A percentile compares a stretch with the other conserved stretches of the same genome.
Evolutionary conservation across 495 filamentous ascomycete genomes (phyloP).

Genomic region (Penicillium verhagenii): DNA sequence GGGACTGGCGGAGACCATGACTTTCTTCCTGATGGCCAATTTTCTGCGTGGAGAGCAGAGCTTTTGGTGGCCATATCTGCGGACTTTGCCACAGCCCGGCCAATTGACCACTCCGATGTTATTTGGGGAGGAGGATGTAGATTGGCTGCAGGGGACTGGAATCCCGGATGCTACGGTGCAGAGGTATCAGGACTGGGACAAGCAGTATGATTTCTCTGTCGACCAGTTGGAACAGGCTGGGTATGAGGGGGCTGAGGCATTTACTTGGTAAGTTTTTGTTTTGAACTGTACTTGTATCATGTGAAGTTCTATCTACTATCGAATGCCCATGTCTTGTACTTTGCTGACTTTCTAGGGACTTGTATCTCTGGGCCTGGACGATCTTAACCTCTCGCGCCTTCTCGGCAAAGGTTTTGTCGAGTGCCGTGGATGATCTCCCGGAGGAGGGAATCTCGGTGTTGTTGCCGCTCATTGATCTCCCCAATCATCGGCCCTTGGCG

Average conservation of each 20-base stretch:
- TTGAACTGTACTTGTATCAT: background rate
- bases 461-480: constrained; percentile 60
- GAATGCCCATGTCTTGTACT: constrained; percentile 3
- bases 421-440: constrained; percentile 32
- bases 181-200: constrained; percentile 42
- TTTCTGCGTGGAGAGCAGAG: constrained; percentile 45
- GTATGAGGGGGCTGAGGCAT: constrained; percentile 31
- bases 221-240: constrained; percentile 35
- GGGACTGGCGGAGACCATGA: constrained; percentile 36
- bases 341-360: constrained; percentile 45
- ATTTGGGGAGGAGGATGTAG: constrained; percentile 55
- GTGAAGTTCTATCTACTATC: too few species aligned
- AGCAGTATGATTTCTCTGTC: constrained; percentile 48
- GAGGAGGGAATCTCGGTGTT: constrained; percentile 51
- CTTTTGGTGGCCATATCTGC: constrained; percentile 64
- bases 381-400: constrained; percentile 59
- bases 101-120: constrained; percentile 58
- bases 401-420: constrained; percentile 47
- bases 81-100: constrained; percentile 52
- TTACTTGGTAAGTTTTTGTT: constrained; percentile 42
- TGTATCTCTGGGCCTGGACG: constrained; percentile 64
- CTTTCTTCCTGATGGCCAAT: constrained; percentile 61
- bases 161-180: constrained; percentile 47
- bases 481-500: constrained; percentile 57
- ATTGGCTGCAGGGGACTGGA: constrained; percentile 61